Evolutionary conservation across 2,329 filamentous ascomycete genomes (phyloP), one percentile per base, ranked within the genome.

Genomic region (Aspergillaceae sp.): DNA sequence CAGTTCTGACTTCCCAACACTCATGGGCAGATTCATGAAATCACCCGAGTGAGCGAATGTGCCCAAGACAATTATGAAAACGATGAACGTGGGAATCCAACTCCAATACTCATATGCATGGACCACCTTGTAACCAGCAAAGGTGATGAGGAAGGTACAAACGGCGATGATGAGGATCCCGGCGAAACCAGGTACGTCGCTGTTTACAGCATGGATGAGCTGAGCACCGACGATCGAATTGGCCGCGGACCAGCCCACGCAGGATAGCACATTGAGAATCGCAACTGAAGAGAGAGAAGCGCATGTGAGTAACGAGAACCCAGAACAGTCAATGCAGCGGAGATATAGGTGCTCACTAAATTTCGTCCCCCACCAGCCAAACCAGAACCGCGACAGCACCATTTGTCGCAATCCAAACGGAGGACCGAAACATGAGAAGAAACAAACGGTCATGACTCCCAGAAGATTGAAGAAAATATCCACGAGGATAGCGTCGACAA

Each of bases 191-290:
- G 84, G 84, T 53, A 90, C 80, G 42, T 77, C 65, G 40, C 65
- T 60, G 60, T 87, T 89, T 40, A 91, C 82, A 0, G 86, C 83
- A 47, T 87, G 75, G 55, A 92, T 75, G 5, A 91, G 75, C 62
- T 91, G 83, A 0, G 85, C 84, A 11, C 86, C 87, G 10, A 91
- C 85, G 51, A 92, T 89, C 45, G 80, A 78, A 59, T 92, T 91
- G 53, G 89, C 82, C 0, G 82, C 75, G 4, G 82, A 83, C 82
- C 87, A 91, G 42, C 86, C 86, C 4, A 88, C 63, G 58, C 81
- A 87, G 29, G 83, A 80, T 10, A 87, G 68, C 35, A 84, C 69
- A 64, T 87, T 86, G 62, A 89, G 81, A 55, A 83, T 66, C 44
- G 84, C 84, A 59, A 87, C 78, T 75, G 42, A 8, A 35, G 29